phyloP scores from a whole-genome alignment of 495 filamentous ascomycete species.

The Podospora bellae-mahoneyi region DNA sequence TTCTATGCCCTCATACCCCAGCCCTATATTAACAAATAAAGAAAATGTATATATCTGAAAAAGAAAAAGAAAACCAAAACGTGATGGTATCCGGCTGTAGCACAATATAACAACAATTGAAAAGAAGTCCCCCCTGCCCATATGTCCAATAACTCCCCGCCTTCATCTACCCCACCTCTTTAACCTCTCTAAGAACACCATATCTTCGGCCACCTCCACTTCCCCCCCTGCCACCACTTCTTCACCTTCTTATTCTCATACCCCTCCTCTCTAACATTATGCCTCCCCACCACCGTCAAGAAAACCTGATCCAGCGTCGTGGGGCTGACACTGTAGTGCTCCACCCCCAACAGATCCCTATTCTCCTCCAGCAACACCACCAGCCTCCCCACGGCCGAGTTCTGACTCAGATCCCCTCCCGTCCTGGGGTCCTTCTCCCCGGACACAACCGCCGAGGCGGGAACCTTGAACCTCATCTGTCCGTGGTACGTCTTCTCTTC shows the following conservation, averaged over 20 bases:
- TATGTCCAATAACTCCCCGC: neutral
- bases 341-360: conserved; percentile 62
- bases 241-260: conserved; percentile 46
- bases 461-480: conserved; percentile 74
- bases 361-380: conserved; percentile 69
- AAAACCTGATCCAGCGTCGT: conserved; percentile 89
- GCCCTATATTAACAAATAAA: neutral
- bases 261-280: conserved; percentile 76
- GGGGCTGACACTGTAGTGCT: conserved; percentile 75
- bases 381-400: conserved; percentile 54
- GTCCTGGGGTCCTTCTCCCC: neutral
- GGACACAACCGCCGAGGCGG: conserved; percentile 25
- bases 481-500: conserved; percentile 78
- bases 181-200: neutral
- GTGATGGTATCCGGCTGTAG: neutral
- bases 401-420: conserved; percentile 21
- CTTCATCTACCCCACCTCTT: neutral
- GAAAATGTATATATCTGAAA: neutral
- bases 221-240: conserved; percentile 20
- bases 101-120: neutral
- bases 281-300: conserved; percentile 70
- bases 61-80: neutral
- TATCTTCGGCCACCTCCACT: neutral
- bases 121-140: neutral
- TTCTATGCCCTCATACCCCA: neutral